Evolutionary conservation across 176 grass and related monocot species (phyloP).

Genomic region (Hsuehochloa calcarea): DNA sequence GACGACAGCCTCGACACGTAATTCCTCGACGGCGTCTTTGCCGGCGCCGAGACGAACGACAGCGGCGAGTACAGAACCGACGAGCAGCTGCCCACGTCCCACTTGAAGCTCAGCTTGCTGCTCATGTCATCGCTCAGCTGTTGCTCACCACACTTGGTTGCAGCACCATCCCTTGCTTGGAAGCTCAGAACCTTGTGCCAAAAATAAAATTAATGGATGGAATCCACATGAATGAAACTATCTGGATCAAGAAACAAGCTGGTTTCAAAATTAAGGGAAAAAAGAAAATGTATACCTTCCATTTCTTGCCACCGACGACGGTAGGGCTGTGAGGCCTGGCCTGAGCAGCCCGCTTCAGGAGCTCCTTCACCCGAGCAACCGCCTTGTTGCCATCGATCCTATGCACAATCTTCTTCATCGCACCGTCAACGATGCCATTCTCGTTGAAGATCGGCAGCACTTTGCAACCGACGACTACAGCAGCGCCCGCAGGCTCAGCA

Average conservation of each 20-base stretch:
- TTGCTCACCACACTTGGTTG: neutral
- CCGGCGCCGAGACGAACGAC: conserved; percentile 37
- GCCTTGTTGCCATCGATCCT: conserved; percentile 50
- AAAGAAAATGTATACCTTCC: conserved; percentile 37
- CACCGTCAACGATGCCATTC: conserved; percentile 31
- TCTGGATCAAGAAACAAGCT: neutral
- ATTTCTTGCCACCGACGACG: conserved; percentile 26
- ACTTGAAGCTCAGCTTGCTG: conserved; percentile 62
- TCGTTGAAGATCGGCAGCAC: conserved; percentile 46
- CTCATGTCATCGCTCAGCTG: conserved; percentile 8
- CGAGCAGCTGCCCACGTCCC: conserved; percentile 58
- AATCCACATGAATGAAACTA: neutral
- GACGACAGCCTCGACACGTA: conserved; percentile 41
- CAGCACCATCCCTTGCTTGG: conserved; percentile 18
- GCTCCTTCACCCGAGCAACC: conserved; percentile 50
- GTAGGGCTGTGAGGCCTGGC: conserved; percentile 19
- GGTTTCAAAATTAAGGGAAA: too few species aligned
- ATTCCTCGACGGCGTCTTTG: conserved; percentile 22
- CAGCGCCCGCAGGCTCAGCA: conserved; percentile 24
- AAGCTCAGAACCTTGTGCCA: conserved; percentile 51
- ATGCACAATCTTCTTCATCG: conserved; percentile 44
- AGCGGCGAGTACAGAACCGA: conserved; percentile 44
- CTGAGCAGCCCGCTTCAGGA: conserved; percentile 43
- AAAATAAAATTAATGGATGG: neutral
- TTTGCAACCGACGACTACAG: conserved; percentile 48